phyloP scores from a whole-genome alignment of 1,284 basidiomycete species.

The Sporisorium scitamineum region DNA sequence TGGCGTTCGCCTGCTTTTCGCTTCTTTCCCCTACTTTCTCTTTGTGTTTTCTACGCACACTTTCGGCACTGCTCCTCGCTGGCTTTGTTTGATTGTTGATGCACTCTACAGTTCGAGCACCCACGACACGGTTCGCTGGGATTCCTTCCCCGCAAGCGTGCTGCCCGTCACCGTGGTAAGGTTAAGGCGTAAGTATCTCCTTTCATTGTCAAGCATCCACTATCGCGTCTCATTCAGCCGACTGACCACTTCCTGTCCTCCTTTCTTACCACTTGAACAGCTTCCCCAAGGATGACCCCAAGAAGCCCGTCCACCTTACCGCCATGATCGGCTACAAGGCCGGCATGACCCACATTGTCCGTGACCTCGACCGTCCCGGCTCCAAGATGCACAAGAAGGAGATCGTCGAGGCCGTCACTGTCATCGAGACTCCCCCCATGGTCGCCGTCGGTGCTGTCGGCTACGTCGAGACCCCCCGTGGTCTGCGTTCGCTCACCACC shows the following conservation, averaged over 20 bases:
- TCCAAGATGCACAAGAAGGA: slow-evolving; percentile 78
- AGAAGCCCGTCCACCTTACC: slow-evolving; percentile 99
- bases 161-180: slow-evolving; percentile 68
- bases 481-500: slow-evolving; percentile 84
- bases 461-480: slow-evolving; percentile 99
- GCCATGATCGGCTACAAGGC: slow-evolving; percentile 99
- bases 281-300: slow-evolving; percentile 89
- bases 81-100: slow-evolving; percentile 14
- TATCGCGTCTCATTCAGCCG: background rate
- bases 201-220: background rate
- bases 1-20: slow-evolving; percentile 53
- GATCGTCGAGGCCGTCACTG: slow-evolving; percentile 96
- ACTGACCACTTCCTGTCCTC: background rate
- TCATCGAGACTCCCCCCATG: slow-evolving; percentile 97
- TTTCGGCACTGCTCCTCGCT: slow-evolving; percentile 15
- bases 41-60: slow-evolving; percentile 4
- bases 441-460: slow-evolving; percentile 98
- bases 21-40: slow-evolving; percentile 35
- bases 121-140: slow-evolving; percentile 69
- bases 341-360: slow-evolving; percentile 99
- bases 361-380: slow-evolving; percentile 98
- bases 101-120: slow-evolving; percentile 65
- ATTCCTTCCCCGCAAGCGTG: slow-evolving; percentile 69
- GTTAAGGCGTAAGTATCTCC: slow-evolving; percentile 60
- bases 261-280: slow-evolving; percentile 5